These are phyloP conservation scores for Ormosia emarginata DNA, from an alignment of 306 rosid species.

Conservation along the genomic window DNA sequence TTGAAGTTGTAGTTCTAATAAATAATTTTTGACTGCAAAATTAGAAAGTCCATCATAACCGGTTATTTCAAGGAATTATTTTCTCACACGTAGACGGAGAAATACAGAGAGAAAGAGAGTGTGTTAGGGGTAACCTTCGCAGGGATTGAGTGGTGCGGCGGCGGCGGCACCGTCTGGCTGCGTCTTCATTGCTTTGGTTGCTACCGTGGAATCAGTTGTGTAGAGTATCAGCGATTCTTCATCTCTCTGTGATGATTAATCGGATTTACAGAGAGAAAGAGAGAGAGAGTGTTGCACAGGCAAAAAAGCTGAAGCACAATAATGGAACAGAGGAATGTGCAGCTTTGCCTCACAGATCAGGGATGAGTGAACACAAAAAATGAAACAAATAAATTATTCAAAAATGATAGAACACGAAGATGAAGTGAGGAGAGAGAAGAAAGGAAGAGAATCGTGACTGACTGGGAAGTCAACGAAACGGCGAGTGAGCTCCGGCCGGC, in stretches of 20 bases:
- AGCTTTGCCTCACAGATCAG: constrained; percentile 31
- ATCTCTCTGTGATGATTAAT: background rate
- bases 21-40: no score
- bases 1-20: no score
- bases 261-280: no score
- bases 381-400: background rate
- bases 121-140: constrained; percentile 41
- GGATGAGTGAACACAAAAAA: background rate
- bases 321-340: background rate
- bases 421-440: no score
- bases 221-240: background rate
- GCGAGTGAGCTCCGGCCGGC: no score
- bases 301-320: background rate
- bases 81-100: no score
- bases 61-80: background rate
- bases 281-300: background rate
- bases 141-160: constrained; percentile 30
- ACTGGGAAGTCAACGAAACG: no score
- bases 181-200: constrained; percentile 47
- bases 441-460: no score
- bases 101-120: background rate
- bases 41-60: background rate
- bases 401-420: no score
- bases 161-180: constrained; percentile 45
- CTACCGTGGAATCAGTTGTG: no score